Conservation (phyloP, 1,284 basidiomycete genomes). For the Boletellus dicymbophilus region DNA sequence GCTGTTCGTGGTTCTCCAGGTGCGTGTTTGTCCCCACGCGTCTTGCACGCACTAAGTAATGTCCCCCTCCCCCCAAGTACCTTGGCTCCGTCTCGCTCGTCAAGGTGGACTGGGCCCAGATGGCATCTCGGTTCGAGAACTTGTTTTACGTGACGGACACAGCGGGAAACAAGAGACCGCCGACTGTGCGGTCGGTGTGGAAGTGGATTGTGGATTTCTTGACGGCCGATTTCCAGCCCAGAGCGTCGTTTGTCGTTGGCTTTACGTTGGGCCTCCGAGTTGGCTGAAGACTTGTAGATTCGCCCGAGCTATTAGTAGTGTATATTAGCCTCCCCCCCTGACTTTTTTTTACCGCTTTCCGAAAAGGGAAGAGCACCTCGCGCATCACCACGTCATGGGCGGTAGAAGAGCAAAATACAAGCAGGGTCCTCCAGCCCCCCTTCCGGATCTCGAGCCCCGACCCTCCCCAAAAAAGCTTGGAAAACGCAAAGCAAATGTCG, state of each 20-base stretch:
- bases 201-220: slow-evolving; percentile 82
- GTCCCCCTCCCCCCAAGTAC: slow-evolving; percentile 74
- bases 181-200: slow-evolving; percentile 69
- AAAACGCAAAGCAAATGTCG: slow-evolving; percentile 73
- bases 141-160: slow-evolving; percentile 68
- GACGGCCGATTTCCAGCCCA: slow-evolving; percentile 89
- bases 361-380: slow-evolving; percentile 19
- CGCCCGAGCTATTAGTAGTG: too few relatives aligned
- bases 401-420: slow-evolving; percentile 92
- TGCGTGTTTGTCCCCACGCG: slow-evolving; percentile 35
- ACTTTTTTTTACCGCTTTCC: slow-evolving; percentile 9
- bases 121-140: slow-evolving; percentile 69
- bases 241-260: slow-evolving; percentile 76
- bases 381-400: slow-evolving; percentile 22
- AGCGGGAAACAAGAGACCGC: slow-evolving; percentile 51
- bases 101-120: slow-evolving; percentile 76
- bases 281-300: slow-evolving; percentile 39
- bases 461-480: slow-evolving; percentile 58
- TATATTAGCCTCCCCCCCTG: too few relatives aligned
- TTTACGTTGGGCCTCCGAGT: slow-evolving; percentile 69
- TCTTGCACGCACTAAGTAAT: slow-evolving; percentile 2
- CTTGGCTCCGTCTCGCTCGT: slow-evolving; percentile 71
- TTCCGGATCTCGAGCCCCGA: slow-evolving; percentile 42
- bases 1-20: slow-evolving; percentile 86
- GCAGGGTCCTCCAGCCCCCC: slow-evolving; percentile 75